Percentiles rank a stretch among this genome's conserved stretches.
These are phyloP conservation scores for Echeveria elegans DNA, from an alignment of 164 flowering plant species.

Conservation along the genomic window DNA sequence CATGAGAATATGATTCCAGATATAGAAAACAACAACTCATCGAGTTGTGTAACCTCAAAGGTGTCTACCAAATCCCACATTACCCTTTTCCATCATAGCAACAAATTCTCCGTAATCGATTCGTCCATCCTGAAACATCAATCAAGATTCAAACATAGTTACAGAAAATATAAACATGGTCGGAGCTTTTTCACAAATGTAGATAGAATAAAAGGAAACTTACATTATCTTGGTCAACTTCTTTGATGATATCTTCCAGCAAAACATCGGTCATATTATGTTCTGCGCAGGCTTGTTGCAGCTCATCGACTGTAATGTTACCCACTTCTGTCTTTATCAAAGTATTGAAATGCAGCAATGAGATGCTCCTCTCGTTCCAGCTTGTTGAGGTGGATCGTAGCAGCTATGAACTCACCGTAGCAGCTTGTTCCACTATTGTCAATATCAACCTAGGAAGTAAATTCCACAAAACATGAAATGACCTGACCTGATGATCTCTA, in stretches of 20 bases:
- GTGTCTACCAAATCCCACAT: conserved; percentile 3
- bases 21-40: background rate
- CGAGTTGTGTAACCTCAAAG: background rate
- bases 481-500: background rate
- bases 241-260: conserved; percentile 6
- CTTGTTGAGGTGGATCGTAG: conserved; percentile 5
- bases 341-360: conserved; percentile 1
- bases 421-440: background rate
- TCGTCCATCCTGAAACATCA: conserved; percentile 2
- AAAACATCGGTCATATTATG: conserved; percentile 8
- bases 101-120: conserved; percentile 1
- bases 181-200: background rate
- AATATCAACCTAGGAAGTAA: conserved; percentile 2
- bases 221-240: conserved; percentile 6
- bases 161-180: background rate
- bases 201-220: background rate
- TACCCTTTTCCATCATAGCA: conserved; percentile 2
- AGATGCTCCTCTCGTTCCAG: conserved; percentile 4
- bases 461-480: background rate
- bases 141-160: background rate
- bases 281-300: conserved; percentile 4
- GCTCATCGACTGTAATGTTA: conserved; percentile 7
- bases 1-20: background rate
- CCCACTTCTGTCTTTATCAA: conserved; percentile 7
- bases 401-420: conserved; percentile 7